Evolutionary conservation across 441 rosid species (phyloP).

Genomic region (Arabidopsis hybrid): DNA sequence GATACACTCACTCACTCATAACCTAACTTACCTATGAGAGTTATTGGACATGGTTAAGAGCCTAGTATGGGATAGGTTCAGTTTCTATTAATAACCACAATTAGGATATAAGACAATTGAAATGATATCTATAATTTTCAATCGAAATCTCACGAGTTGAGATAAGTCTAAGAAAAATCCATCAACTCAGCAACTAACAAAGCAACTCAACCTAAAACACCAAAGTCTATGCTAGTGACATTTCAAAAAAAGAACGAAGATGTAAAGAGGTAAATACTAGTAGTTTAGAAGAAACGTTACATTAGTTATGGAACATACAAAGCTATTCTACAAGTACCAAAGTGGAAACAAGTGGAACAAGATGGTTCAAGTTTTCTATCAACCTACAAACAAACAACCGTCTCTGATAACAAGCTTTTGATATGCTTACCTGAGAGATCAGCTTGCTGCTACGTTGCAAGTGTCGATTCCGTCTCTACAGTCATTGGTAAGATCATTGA

Average conservation of each 20-base stretch:
- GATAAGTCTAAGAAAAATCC: background rate
- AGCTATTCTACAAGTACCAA: constrained; percentile 38
- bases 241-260: background rate
- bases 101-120: background rate
- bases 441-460: constrained; percentile 74
- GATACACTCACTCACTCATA: background rate
- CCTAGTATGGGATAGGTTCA: background rate
- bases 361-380: constrained; percentile 16
- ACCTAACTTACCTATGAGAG: background rate
- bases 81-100: background rate
- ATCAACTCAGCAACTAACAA: background rate
- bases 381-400: constrained; percentile 18
- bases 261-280: background rate
- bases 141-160: background rate
- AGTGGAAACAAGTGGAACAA: constrained; percentile 44
- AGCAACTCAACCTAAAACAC: background rate
- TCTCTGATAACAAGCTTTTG: background rate
- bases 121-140: too few relatives aligned
- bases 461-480: constrained; percentile 87
- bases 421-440: constrained; percentile 34
- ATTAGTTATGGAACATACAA: constrained; percentile 1
- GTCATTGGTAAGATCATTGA: constrained; percentile 85
- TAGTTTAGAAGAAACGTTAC: background rate
- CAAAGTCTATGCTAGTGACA: background rate
- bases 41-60: background rate